phyloP scores from a whole-genome alignment of 768 basidiomycete species.

The Pisolithus microcarpus region DNA sequence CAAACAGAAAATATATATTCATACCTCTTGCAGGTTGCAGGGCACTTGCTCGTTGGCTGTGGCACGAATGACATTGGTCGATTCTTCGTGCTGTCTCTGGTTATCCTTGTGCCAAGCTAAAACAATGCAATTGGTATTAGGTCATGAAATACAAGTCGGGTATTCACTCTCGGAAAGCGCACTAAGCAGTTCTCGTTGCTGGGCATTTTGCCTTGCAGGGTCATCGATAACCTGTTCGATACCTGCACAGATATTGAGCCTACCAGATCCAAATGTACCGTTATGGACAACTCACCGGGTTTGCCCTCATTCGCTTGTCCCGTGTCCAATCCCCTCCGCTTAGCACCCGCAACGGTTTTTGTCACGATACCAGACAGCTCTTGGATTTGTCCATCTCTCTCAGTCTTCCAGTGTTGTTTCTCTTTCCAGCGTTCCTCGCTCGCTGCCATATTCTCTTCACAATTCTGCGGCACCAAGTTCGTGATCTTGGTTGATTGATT shows the following conservation, averaged over 20 bases:
- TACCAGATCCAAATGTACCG: background rate
- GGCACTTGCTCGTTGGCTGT: slow-evolving; percentile 73
- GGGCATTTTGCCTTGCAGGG: slow-evolving; percentile 49
- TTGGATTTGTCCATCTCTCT: slow-evolving; percentile 51
- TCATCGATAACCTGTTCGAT: slow-evolving; percentile 56
- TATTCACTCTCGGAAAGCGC: background rate
- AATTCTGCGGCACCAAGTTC: slow-evolving; percentile 63
- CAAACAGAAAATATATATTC: slow-evolving; percentile 18
- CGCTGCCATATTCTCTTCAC: slow-evolving; percentile 50
- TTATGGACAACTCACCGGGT: background rate
- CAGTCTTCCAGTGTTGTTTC: slow-evolving; percentile 49
- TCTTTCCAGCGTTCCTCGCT: slow-evolving; percentile 58
- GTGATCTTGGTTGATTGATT: slow-evolving; percentile 65
- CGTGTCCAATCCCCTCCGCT: no score
- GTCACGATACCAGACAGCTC: slow-evolving; percentile 57
- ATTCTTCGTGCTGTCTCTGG: slow-evolving; percentile 57
- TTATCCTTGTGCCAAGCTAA: slow-evolving; percentile 66
- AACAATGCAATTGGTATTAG: slow-evolving; percentile 7
- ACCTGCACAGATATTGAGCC: slow-evolving; percentile 28
- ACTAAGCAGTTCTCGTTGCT: slow-evolving; percentile 29
- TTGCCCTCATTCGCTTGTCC: background rate
- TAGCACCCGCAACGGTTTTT: slow-evolving; percentile 37
- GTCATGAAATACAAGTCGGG: background rate
- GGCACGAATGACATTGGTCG: slow-evolving; percentile 51
- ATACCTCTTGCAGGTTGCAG: slow-evolving; percentile 77